Percentiles rank a stretch among this genome's conserved stretches.
Conservation (phyloP, 2,329 filamentous ascomycete genomes). For the Ophiocordyceps camponoti-floridani region DNA sequence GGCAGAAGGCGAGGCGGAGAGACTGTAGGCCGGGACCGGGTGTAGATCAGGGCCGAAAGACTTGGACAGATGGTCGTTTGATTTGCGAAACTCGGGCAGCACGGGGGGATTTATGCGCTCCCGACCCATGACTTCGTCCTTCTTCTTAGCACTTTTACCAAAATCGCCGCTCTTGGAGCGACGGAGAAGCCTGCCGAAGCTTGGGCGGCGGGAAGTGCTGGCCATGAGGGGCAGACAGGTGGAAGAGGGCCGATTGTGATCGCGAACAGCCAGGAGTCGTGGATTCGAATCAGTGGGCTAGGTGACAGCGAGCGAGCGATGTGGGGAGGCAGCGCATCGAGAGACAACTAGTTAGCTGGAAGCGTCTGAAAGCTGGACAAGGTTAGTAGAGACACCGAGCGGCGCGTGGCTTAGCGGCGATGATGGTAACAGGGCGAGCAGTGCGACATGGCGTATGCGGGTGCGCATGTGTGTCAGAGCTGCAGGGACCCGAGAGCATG, state of each 20-base stretch:
- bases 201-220: slow-evolving; percentile 18
- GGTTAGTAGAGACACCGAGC: not conserved
- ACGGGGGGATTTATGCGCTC: slow-evolving; percentile 32
- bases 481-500: not conserved
- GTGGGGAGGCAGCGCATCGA: not conserved
- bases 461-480: not conserved
- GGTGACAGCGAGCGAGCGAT: not conserved
- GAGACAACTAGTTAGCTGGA: not conserved
- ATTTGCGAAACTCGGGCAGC: slow-evolving; percentile 33
- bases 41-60: slow-evolving; percentile 34
- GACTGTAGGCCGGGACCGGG: slow-evolving; percentile 40
- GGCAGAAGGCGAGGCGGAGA: slow-evolving; percentile 18
- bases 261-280: not conserved
- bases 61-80: slow-evolving; percentile 26
- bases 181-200: slow-evolving; percentile 43
- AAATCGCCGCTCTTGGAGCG: slow-evolving; percentile 51
- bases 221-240: slow-evolving; percentile 8
- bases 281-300: not conserved
- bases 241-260: slow-evolving; percentile 1
- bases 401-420: not conserved
- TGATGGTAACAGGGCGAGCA: not conserved
- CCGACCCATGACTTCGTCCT: slow-evolving; percentile 31
- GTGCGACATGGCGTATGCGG: not conserved
- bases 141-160: slow-evolving; percentile 40
- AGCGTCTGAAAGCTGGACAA: not conserved